Percentiles rank a stretch among this genome's conserved stretches.
phyloP scores from a whole-genome alignment of 2,329 filamentous ascomycete genomes.

The Fusarium mangiferae region DNA sequence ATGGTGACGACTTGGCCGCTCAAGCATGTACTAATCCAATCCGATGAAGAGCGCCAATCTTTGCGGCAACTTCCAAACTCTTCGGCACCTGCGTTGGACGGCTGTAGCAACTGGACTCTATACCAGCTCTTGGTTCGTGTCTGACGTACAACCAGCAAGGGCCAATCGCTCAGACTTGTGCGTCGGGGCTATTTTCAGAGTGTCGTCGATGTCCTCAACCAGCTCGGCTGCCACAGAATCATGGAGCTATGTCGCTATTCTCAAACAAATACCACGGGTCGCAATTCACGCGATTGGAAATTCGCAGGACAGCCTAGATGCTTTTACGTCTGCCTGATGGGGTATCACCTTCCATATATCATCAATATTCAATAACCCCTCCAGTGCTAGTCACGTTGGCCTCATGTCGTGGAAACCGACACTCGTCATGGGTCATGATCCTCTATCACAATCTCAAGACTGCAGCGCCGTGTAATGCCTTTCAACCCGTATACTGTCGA shows the following conservation, averaged over 20 bases:
- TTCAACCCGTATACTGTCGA: neutral
- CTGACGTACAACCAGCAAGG: neutral
- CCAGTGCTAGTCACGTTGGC: rapidly evolving
- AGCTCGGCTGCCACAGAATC: too few species aligned
- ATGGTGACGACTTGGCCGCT: rapidly evolving
- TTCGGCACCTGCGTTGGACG: rapidly evolving
- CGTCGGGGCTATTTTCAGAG: rapidly evolving
- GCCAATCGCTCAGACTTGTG: neutral
- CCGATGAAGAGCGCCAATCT: neutral
- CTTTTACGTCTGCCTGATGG: neutral
- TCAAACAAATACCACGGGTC: too few species aligned
- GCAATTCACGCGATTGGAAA: rapidly evolving
- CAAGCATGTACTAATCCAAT: neutral
- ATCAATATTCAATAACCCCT: neutral
- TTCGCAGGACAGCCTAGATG: neutral
- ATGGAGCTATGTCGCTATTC: too few species aligned
- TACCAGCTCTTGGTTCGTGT: neutral
- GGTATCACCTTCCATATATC: rapidly evolving
- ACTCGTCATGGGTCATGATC: rapidly evolving
- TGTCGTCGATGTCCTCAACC: too few species aligned
- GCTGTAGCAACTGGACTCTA: neutral
- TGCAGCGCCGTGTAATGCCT: neutral
- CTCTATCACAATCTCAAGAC: neutral
- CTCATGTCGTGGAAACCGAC: rapidly evolving
- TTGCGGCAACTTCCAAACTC: too few species aligned